Percentiles rank a stretch among this genome's conserved stretches.
Evolutionary conservation across 2,329 filamentous ascomycete species (phyloP).

Genomic region (Penicillium sclerotigenum): DNA sequence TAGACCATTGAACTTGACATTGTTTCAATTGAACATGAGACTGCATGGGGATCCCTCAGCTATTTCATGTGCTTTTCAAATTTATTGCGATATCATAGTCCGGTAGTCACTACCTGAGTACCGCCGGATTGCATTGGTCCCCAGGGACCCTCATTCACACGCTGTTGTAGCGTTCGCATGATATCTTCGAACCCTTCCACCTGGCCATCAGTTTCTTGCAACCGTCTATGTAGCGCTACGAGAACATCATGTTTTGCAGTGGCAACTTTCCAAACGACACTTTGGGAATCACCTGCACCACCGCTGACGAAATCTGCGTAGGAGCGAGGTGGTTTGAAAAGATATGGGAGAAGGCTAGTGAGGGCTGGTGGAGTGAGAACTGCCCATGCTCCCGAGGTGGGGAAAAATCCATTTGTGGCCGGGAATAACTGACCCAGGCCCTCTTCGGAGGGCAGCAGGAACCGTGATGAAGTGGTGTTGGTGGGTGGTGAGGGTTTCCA

Average conservation of each 20-base stretch:
- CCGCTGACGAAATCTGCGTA: conserved; percentile 58
- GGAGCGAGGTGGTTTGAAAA: conserved; percentile 56
- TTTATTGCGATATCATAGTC: conserved; percentile 23
- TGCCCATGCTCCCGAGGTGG: conserved; percentile 48
- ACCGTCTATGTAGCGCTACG: conserved; percentile 45
- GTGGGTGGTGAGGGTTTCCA: conserved; percentile 47
- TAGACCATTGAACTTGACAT: neutral
- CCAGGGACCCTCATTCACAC: conserved; percentile 43
- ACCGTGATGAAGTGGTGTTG: conserved; percentile 22
- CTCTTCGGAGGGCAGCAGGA: conserved; percentile 43
- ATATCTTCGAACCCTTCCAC: conserved; percentile 41
- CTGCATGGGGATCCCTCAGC: neutral
- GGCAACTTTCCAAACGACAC: conserved; percentile 56
- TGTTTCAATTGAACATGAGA: neutral
- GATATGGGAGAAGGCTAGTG: conserved; percentile 53
- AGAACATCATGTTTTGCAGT: conserved; percentile 57
- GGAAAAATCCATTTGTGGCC: conserved; percentile 35
- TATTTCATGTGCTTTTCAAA: neutral
- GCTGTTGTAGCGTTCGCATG: conserved; percentile 38
- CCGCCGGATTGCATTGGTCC: conserved; percentile 35
- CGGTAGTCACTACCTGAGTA: conserved; percentile 37
- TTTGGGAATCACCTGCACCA: conserved; percentile 56
- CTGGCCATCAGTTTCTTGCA: conserved; percentile 39
- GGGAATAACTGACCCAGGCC: conserved; percentile 38
- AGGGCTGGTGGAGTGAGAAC: conserved; percentile 52